Base-by-base conservation (phyloP, 169 alveolate species). In the Plasmodium coatneyi region DNA sequence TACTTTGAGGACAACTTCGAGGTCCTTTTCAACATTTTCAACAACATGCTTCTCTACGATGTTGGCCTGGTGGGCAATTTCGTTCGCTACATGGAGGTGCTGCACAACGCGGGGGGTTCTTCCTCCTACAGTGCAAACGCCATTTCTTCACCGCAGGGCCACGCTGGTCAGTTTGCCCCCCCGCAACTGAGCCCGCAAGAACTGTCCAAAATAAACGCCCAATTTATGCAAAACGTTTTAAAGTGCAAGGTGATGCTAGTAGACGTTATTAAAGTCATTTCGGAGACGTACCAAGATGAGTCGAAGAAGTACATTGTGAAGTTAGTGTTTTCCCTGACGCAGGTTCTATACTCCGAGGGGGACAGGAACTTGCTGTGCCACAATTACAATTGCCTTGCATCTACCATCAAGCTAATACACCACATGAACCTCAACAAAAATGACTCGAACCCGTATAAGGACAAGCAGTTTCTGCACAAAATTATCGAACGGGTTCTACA, bases 1-100 rank as follows among this genome's bases (percentile, higher is more conserved):
- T 87, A 87, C 56, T 87, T 56, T 78, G 93, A 87, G 14, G 93
- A 87, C 32, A 87, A 87, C 22, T 87, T 87, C 22, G 93, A 87
- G 5, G 80, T 87, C 1, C 80, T 87, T 19, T 87, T 76, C n/a
- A 79, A 32, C 34, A 78, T 79, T 16, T 87, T 87, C 39, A 76
- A 78, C 19, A 76, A 78, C 39, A 36, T 87, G n/a, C 46, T 87
- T 10, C 49, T 79, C 19, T 87, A 78, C 70, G 89, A 87, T 60
- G 34, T 22, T 5, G 82, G 71, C 3, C 12, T 56, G 28, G 19
- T 87, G 28, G 70, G 22, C 1, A 60, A 87, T 36, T 87, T 54
- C 71, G 52, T 41, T 5, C 60, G 32, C 12, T 80, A 39, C 46
- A 34, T 87, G 19, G 30, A 78, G 41, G 10, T 46, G 5, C 5